Evolutionary conservation across 371 early-diverging fungal genomes (phyloP), one percentile per base, ranked within the genome.

Genomic region (Mucor saturninus): DNA sequence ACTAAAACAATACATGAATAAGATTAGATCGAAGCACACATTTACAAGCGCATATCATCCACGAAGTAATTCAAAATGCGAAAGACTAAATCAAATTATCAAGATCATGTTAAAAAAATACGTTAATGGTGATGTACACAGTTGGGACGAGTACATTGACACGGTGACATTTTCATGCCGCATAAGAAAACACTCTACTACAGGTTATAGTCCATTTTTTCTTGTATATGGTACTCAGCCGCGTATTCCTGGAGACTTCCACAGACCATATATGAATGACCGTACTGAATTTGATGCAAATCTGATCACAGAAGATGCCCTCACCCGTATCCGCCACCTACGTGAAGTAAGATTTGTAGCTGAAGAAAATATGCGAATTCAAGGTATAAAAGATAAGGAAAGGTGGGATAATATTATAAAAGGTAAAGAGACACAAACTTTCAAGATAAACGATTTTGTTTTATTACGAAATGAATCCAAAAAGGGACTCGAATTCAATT

Each of bases 191-290:
- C 65, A 64, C 49, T 6, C 54, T 1, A 49, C 60, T 26, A 59
- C 64, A 35, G 58, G 62, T 14, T 54, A 10, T 32, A 37, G 14
- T 26, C 71, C 71, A 0, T 67, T 67, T 49, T 61, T 52, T 21
- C 38, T 70, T 6, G 45, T 56, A 2, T 70, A 70, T 52, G 65
- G 71, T 35, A 11, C 49, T 26, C 67, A 71, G 31, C 71, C 69
- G 5, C 5, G n/a, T 1, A 3, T 69, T 10, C 69, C 69, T 15
- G 65, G 62, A 5, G 65, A 69, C 29, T 4, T 28, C 2, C 5
- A 54, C 5, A 6, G 15, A 8, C 67, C 67, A 2, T 58, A 30
- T 21, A 42, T 61, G 8, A 52, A 7, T n/a, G 9, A 21, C 15
- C 2, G 10, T 5, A 15, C 54, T 30, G 38, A 52, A 11, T 45